phyloP scores from a whole-genome alignment of 2,329 filamentous ascomycete species.

The Penicillium verrucosum region DNA sequence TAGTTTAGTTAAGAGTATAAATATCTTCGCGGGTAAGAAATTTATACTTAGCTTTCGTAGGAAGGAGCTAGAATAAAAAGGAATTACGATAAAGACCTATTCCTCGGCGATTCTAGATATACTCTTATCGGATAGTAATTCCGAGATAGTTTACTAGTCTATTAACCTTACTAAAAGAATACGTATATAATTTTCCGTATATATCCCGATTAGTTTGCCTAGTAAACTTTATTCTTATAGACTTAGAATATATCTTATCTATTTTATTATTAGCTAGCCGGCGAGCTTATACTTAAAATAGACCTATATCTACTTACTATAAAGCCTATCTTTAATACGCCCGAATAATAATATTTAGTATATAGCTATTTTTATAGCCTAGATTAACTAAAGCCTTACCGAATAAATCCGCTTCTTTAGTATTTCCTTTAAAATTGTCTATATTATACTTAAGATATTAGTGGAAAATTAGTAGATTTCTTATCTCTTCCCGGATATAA shows the following conservation, averaged over 20 bases:
- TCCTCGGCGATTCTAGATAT: conserved; percentile 19
- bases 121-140: conserved; percentile 9
- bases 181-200: conserved; percentile 13
- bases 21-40: conserved; percentile 12
- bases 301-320: conserved; percentile 13
- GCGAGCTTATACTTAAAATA: not conserved
- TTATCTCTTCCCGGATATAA: conserved; percentile 7
- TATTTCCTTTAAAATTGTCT: conserved; percentile 2
- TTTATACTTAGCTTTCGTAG: conserved; percentile 15
- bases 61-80: conserved; percentile 13
- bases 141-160: conserved; percentile 13
- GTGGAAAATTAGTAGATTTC: conserved; percentile 12
- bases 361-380: conserved; percentile 12
- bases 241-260: conserved; percentile 14
- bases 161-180: conserved; percentile 17
- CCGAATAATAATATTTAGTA: conserved; percentile 10
- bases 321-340: conserved; percentile 14
- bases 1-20: conserved; percentile 5
- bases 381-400: conserved; percentile 12
- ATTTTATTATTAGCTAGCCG: not conserved
- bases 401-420: conserved; percentile 12
- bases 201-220: conserved; percentile 5
- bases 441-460: conserved; percentile 9
- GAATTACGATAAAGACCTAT: conserved; percentile 16
- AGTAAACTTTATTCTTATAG: conserved; percentile 13